A percentile compares a stretch with the other conserved stretches of the same genome.
phyloP scores from a whole-genome alignment of 768 basidiomycete species.

The Fomitopsis pulvina region DNA sequence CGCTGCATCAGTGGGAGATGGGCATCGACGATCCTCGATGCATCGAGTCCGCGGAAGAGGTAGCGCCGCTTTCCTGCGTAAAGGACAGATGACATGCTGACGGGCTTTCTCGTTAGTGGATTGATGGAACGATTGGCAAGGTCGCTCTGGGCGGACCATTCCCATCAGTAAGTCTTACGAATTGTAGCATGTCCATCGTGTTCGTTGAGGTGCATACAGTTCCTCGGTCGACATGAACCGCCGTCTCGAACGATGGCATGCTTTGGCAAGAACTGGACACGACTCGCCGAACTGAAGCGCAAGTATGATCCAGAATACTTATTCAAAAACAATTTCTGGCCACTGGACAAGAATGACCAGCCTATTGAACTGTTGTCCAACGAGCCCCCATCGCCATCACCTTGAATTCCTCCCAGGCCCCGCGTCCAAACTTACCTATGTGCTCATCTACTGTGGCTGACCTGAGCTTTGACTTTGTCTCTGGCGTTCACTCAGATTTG shows the following conservation, averaged over 20 bases:
- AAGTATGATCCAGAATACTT: conserved; percentile 71
- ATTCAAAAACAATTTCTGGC: conserved; percentile 80
- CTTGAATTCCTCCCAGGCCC: too few relatives aligned
- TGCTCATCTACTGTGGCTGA: too few relatives aligned
- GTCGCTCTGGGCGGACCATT: conserved; percentile 75
- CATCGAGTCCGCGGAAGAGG: conserved; percentile 76
- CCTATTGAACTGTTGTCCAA: conserved; percentile 51
- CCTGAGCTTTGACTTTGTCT: too few relatives aligned
- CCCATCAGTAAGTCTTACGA: conserved; percentile 60
- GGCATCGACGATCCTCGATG: conserved; percentile 76
- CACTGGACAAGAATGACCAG: conserved; percentile 51
- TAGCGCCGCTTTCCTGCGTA: conserved; percentile 23
- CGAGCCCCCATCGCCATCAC: conserved; percentile 39
- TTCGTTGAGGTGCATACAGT: conserved; percentile 33
- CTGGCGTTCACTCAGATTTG: too few relatives aligned
- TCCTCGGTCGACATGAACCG: conserved; percentile 67
- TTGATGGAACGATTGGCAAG: conserved; percentile 61
- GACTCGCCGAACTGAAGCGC: conserved; percentile 64
- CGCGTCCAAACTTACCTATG: too few relatives aligned
- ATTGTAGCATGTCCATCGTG: neutral
- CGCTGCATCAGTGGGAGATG: conserved; percentile 91
- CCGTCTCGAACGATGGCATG: conserved; percentile 56
- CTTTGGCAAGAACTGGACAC: conserved; percentile 70
- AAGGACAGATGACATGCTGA: neutral
- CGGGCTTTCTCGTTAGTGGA: conserved; percentile 51